These are phyloP conservation scores for Teratosphaeria pseudoeucalypti DNA, from an alignment of 2,329 filamentous ascomycete genomes.

Conservation along the genomic window DNA sequence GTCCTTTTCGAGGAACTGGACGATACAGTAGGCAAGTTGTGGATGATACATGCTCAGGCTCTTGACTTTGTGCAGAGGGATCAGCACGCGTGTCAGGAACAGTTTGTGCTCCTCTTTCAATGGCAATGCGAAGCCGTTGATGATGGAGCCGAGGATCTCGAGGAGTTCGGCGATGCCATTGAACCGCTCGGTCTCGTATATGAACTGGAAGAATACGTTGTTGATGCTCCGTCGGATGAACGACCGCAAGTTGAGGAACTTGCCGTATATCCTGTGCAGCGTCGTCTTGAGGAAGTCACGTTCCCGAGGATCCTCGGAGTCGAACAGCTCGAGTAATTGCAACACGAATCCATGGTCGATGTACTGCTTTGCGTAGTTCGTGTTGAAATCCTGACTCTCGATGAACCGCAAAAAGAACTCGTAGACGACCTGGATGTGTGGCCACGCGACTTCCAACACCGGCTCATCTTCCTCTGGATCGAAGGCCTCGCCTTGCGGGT, in stretches of 20 bases:
- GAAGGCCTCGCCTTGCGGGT: slow-evolving; percentile 94
- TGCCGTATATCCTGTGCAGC: slow-evolving; percentile 93
- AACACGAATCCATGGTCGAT: slow-evolving; percentile 98
- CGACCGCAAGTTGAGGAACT: slow-evolving; percentile 93
- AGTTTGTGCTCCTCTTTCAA: slow-evolving; percentile 98
- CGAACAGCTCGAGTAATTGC: slow-evolving; percentile 90
- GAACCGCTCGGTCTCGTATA: slow-evolving; percentile 96
- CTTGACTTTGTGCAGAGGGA: slow-evolving; percentile 96
- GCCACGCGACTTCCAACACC: slow-evolving; percentile 95
- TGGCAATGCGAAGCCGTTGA: slow-evolving; percentile 94
- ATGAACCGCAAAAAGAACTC: slow-evolving; percentile 99
- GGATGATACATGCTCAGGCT: slow-evolving; percentile 99
- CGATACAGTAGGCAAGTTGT: slow-evolving; percentile 95
- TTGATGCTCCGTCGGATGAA: slow-evolving; percentile 98
- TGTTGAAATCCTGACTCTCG: slow-evolving; percentile 99
- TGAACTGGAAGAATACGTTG: slow-evolving; percentile 99
- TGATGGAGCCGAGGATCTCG: slow-evolving; percentile 95
- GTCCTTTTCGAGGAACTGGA: slow-evolving; percentile 97
- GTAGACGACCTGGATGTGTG: slow-evolving; percentile 98
- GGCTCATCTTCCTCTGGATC: slow-evolving; percentile 98
- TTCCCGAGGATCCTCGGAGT: slow-evolving; percentile 94
- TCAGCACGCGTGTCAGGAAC: slow-evolving; percentile 83
- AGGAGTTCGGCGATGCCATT: slow-evolving; percentile 95
- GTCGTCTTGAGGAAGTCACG: slow-evolving; percentile 97
- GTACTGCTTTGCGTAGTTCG: slow-evolving; percentile 96